Evolutionary conservation across 2,329 filamentous ascomycete species (phyloP).

Genomic region (Cercospora sesami): DNA sequence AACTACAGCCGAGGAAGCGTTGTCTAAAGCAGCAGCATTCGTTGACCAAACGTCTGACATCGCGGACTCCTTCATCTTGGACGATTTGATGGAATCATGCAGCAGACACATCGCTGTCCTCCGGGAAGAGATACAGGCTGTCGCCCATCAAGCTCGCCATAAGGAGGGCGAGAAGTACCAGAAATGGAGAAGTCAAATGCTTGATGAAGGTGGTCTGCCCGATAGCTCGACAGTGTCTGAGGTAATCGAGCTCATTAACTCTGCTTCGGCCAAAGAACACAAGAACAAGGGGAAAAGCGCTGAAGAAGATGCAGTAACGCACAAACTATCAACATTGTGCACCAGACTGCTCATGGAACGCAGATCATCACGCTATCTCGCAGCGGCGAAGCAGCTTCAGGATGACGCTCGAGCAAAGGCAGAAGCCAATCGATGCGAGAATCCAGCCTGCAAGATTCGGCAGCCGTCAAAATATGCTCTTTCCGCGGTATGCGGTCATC

Average conservation of each 20-base stretch:
- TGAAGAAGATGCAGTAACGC: slow-evolving; percentile 15
- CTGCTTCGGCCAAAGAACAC: neutral
- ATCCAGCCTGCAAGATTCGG: slow-evolving; percentile 9
- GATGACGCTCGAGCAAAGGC: neutral
- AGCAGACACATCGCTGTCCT: slow-evolving; percentile 13
- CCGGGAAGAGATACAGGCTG: neutral
- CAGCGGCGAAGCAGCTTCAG: slow-evolving; percentile 23
- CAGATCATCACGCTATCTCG: slow-evolving; percentile 31
- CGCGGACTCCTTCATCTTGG: slow-evolving; percentile 8
- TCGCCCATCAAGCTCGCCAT: slow-evolving; percentile 1
- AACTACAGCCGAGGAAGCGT: slow-evolving; percentile 52
- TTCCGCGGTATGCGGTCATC: slow-evolving; percentile 55
- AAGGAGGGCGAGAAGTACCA: slow-evolving; percentile 20
- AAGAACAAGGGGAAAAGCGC: neutral
- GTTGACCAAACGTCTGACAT: slow-evolving; percentile 13
- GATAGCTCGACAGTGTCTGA: slow-evolving; percentile 36
- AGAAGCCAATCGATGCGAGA: slow-evolving; percentile 11
- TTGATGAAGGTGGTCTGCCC: slow-evolving; percentile 30
- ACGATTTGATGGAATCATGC: slow-evolving; percentile 19
- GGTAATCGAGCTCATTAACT: slow-evolving; percentile 14
- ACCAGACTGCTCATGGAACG: slow-evolving; percentile 26
- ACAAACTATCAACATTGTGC: slow-evolving; percentile 23
- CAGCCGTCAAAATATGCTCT: slow-evolving; percentile 34
- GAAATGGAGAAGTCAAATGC: slow-evolving; percentile 23
- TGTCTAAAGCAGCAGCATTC: slow-evolving; percentile 51